These are phyloP conservation scores for Flaveria linearis DNA, from an alignment of 129 eudicot species.

Conservation along the genomic window DNA sequence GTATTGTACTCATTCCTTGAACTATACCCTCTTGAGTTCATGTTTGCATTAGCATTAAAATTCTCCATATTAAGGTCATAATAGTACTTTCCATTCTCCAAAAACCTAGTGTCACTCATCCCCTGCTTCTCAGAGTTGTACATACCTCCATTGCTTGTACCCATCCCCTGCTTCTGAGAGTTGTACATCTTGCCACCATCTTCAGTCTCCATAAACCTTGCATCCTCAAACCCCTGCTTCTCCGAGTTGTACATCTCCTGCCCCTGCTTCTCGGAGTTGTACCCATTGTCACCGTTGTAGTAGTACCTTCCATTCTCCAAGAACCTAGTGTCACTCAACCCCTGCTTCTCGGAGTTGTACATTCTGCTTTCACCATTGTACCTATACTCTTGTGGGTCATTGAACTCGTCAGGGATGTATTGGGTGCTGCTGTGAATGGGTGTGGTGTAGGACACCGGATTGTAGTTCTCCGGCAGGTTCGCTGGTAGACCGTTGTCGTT, in stretches of 20 bases:
- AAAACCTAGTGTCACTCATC: conserved; percentile 65
- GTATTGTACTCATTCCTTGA: conserved; percentile 36
- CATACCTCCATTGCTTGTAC: conserved; percentile 34
- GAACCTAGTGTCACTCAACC: conserved; percentile 40
- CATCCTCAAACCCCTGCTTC: conserved; percentile 30
- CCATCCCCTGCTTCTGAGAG: conserved; percentile 31
- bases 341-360: conserved; percentile 42
- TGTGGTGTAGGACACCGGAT: conserved; percentile 43
- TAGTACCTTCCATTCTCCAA: conserved; percentile 36
- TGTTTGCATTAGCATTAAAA: conserved; percentile 17
- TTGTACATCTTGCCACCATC: conserved; percentile 34
- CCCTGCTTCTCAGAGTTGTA: conserved; percentile 49
- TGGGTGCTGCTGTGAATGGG: conserved; percentile 36
- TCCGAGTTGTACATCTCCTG: conserved; percentile 36
- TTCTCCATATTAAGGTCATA: conserved; percentile 44
- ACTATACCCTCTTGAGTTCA: conserved; percentile 41
- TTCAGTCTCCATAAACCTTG: conserved; percentile 34
- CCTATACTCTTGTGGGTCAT: conserved; percentile 11
- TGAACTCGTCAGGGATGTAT: conserved; percentile 26
- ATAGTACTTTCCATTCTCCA: conserved; percentile 59
- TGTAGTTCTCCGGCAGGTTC: conserved; percentile 39
- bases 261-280: conserved; percentile 33
- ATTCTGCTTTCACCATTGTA: conserved; percentile 26
- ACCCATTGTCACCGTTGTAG: conserved; percentile 27
- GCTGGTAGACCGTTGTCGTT: conserved; percentile 6